These are phyloP conservation scores for Cytospora piceae DNA, from an alignment of 2,329 filamentous ascomycete genomes.

Conservation along the genomic window DNA sequence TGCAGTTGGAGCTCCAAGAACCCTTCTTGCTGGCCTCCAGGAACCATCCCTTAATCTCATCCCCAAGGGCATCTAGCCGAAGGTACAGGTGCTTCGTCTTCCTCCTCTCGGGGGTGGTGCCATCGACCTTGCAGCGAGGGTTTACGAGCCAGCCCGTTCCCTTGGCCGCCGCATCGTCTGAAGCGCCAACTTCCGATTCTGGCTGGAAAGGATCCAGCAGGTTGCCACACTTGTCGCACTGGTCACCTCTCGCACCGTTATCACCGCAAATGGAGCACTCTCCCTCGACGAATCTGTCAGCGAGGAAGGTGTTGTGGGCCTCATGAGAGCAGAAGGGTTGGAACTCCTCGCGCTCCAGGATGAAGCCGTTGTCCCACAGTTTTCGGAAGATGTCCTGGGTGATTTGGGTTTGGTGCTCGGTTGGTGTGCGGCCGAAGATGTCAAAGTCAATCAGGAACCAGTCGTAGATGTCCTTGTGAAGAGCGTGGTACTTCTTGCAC, in stretches of 20 bases:
- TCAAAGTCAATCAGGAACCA: slow-evolving; percentile 97
- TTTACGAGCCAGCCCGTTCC: slow-evolving; percentile 57
- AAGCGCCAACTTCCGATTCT: slow-evolving; percentile 42
- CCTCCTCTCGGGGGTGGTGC: slow-evolving; percentile 74
- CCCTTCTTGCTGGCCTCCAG: slow-evolving; percentile 73
- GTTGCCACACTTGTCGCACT: slow-evolving; percentile 64
- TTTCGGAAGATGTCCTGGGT: slow-evolving; percentile 88
- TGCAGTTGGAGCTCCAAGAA: slow-evolving; percentile 74
- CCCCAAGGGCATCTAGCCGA: slow-evolving; percentile 81
- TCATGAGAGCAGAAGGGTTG: slow-evolving; percentile 82
- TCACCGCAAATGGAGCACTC: slow-evolving; percentile 76
- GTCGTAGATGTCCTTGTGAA: slow-evolving; percentile 89
- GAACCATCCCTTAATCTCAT: slow-evolving; percentile 78
- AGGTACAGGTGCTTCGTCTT: slow-evolving; percentile 92
- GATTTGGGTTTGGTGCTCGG: slow-evolving; percentile 85
- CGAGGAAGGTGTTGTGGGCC: slow-evolving; percentile 73
- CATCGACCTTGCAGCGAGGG: slow-evolving; percentile 89
- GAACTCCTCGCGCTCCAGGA: slow-evolving; percentile 83
- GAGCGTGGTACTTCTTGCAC: slow-evolving; percentile 88
- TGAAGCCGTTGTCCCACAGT: slow-evolving; percentile 84
- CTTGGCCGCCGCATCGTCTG: slow-evolving; percentile 43
- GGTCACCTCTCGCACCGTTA: slow-evolving; percentile 69
- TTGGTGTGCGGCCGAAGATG: slow-evolving; percentile 92
- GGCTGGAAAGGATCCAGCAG: slow-evolving; percentile 71
- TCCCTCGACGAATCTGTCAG: slow-evolving; percentile 85